Evolutionary conservation across 305 asterid species (phyloP).

Genomic region (Solanum chacoense): DNA sequence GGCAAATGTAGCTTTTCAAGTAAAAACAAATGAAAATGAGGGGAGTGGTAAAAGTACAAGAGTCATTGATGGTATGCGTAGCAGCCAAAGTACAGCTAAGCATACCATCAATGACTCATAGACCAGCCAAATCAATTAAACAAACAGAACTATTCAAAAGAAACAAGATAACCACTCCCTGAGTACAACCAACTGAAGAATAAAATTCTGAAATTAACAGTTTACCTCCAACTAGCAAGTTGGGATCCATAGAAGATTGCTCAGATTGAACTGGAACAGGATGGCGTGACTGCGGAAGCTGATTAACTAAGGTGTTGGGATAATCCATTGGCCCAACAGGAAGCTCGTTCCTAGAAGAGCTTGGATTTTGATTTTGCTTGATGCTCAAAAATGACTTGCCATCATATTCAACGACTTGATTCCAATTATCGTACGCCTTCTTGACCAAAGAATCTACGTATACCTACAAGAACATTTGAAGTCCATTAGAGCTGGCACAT

Average conservation of each 20-base stretch:
- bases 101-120: background rate
- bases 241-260: conserved; percentile 41
- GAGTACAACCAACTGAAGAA: background rate
- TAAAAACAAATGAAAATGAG: background rate
- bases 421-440: conserved; percentile 92
- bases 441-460: conserved; percentile 78
- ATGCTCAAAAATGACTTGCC: conserved; percentile 70
- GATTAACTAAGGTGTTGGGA: conserved; percentile 48
- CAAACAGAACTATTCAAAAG: background rate
- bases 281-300: conserved; percentile 39
- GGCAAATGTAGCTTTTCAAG: background rate
- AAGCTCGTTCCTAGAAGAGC: conserved; percentile 32
- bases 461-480: conserved; percentile 35
- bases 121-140: background rate
- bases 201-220: background rate
- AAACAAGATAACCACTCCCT: background rate
- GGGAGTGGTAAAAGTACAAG: background rate
- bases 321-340: conserved; percentile 47
- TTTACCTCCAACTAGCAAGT: conserved; percentile 57
- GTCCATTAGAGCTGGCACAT: background rate
- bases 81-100: background rate
- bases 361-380: conserved; percentile 48
- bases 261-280: conserved; percentile 40
- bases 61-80: background rate
- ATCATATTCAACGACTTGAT: conserved; percentile 85